These are phyloP conservation scores for Trichophyton rubrum DNA, from an alignment of 2,329 filamentous ascomycete species.

Conservation along the genomic window DNA sequence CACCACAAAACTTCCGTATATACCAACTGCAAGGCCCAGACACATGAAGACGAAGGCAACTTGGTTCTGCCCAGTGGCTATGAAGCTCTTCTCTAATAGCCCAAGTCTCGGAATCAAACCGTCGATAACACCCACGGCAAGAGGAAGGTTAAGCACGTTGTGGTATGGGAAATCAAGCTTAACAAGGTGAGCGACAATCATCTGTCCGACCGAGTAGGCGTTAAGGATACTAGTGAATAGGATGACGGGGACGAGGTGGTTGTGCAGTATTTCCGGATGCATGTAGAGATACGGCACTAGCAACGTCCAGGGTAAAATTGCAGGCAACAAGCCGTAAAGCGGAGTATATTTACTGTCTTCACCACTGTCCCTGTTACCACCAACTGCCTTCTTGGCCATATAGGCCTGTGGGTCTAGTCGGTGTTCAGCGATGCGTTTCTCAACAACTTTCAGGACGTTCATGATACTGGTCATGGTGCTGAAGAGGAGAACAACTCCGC, in stretches of 20 bases:
- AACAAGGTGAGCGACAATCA: constrained; percentile 88
- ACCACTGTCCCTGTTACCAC: neutral
- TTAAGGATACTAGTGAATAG: constrained; percentile 84
- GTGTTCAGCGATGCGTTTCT: constrained; percentile 46
- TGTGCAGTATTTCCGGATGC: constrained; percentile 68
- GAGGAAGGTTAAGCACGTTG: constrained; percentile 69
- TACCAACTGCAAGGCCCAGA: constrained; percentile 68
- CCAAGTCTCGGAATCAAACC: constrained; percentile 58
- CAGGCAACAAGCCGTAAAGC: constrained; percentile 70
- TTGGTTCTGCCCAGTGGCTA: constrained; percentile 71
- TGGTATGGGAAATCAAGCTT: constrained; percentile 79
- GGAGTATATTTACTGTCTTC: constrained; percentile 33
- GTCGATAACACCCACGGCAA: constrained; percentile 68
- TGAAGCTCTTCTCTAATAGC: constrained; percentile 64
- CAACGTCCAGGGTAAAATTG: constrained; percentile 64
- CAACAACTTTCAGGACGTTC: constrained; percentile 75
- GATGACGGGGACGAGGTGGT: constrained; percentile 78
- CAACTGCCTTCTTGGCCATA: neutral
- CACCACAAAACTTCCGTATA: constrained; percentile 93
- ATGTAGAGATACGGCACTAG: constrained; percentile 69
- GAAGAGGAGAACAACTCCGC: constrained; percentile 64
- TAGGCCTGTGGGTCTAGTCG: neutral
- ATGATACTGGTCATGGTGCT: constrained; percentile 63
- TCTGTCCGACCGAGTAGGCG: constrained; percentile 87
- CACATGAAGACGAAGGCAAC: constrained; percentile 83